These are phyloP conservation scores for Cystobasidiaceae sp. DNA, from an alignment of 1,284 basidiomycete species.

Conservation along the genomic window DNA sequence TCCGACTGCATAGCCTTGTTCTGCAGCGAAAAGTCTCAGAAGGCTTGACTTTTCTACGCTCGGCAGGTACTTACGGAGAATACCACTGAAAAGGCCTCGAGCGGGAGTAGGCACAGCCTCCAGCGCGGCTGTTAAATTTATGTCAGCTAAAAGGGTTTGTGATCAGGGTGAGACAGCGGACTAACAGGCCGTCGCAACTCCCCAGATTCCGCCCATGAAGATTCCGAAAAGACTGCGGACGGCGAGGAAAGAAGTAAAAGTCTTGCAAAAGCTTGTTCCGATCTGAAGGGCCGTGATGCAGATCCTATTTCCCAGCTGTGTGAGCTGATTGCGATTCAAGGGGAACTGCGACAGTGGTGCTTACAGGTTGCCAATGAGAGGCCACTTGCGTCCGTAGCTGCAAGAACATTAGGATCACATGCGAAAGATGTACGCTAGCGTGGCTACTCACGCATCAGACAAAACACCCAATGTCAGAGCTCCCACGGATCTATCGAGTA, in stretches of 20 bases:
- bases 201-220: constrained; percentile 65
- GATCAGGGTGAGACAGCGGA: background rate
- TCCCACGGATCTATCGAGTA: constrained; percentile 59
- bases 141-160: background rate
- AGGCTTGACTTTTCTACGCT: background rate
- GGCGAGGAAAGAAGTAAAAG: constrained; percentile 51
- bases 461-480: constrained; percentile 66
- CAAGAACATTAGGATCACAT: constrained; percentile 50
- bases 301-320: constrained; percentile 47
- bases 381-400: constrained; percentile 89
- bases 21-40: background rate
- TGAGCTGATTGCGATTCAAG: background rate
- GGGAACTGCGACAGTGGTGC: constrained; percentile 38
- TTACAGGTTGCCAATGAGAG: constrained; percentile 63
- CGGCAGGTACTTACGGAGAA: constrained; percentile 53
- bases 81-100: constrained; percentile 77
- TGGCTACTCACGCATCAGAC: constrained; percentile 36
- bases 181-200: constrained; percentile 42
- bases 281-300: constrained; percentile 71
- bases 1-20: constrained; percentile 65
- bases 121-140: constrained; percentile 57
- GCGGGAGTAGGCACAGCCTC: constrained; percentile 83
- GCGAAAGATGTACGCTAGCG: background rate
- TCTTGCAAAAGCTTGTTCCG: constrained; percentile 55
- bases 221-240: constrained; percentile 59